Percentiles rank a stretch among this genome's conserved stretches.
Conservation (phyloP, 805 yeast genomes). For the Starmera amethionina region DNA sequence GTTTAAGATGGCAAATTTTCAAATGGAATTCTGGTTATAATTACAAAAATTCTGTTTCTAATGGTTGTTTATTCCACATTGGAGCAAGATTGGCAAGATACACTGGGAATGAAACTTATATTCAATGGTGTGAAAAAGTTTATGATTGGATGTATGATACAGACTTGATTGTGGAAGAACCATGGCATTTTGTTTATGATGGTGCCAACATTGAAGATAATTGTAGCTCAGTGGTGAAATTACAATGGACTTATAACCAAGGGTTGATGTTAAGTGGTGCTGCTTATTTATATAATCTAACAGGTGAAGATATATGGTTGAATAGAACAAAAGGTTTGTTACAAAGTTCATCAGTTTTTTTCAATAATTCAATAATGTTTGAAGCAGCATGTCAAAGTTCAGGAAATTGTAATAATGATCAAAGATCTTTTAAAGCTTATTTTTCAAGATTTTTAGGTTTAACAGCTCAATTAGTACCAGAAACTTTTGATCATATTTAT, state of each 20-base stretch:
- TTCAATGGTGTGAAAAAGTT: conserved; percentile 61
- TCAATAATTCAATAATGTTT: conserved; percentile 47
- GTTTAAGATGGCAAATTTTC: conserved; percentile 94
- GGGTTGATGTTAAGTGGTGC: conserved; percentile 73
- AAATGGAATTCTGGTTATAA: conserved; percentile 91
- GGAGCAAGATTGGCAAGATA: conserved; percentile 83
- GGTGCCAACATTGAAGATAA: conserved; percentile 52
- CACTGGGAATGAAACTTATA: conserved; percentile 64
- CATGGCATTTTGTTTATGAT: conserved; percentile 44
- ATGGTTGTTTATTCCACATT: conserved; percentile 79
- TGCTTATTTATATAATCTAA: conserved; percentile 71
- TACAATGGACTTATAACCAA: conserved; percentile 82
- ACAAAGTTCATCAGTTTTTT: conserved; percentile 46
- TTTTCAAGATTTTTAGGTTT: conserved; percentile 65
- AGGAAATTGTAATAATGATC: conserved; percentile 67
- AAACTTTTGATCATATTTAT: conserved; percentile 23
- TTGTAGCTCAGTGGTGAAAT: conserved; percentile 49
- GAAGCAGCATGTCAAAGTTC: conserved; percentile 78
- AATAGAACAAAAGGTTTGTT: conserved; percentile 47
- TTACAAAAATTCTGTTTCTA: conserved; percentile 86
- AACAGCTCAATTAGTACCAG: conserved; percentile 65
- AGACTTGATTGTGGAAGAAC: conserved; percentile 22
- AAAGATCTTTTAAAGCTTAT: conserved; percentile 86
- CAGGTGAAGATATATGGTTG: conserved; percentile 58
- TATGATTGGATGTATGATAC: conserved; percentile 72